Base-by-base conservation (phyloP, 2,329 filamentous ascomycete species). In the Lasiodiplodia theobromae region DNA sequence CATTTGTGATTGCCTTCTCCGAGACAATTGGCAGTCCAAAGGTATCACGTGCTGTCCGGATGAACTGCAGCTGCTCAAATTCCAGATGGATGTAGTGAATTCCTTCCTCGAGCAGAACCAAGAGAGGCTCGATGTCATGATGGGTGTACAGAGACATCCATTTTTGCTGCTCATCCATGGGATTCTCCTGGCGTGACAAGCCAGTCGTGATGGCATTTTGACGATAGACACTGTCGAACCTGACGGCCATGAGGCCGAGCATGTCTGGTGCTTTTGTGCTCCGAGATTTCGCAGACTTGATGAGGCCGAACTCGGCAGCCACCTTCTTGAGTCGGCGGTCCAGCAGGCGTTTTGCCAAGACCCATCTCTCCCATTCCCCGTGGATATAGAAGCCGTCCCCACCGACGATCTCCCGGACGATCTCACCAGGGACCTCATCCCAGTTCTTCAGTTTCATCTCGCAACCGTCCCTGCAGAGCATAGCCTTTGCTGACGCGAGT, bases 81-180 rank as follows among this genome's bases (percentile, higher is more conserved):
- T 86, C 83, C 72, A 88, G 81, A 73, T 88, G 86, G 3, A 87
- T 80, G 75, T 88, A 88, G 72, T 88, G 86, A 10, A 88, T 87
- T 0, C 86, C 86, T 75, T 87, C 85, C 68, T 88, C 86, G 4
- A 88, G 77, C 2, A 88, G 76, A 0, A 87, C 85, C 8, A 87
- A 76, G 5, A 88, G 77, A 11, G 86, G 85, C 71, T 86, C 85
- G 53, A 88, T 81, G 52, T 88, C 86, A 0, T 83, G 81, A 53
- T 83, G 79, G 0, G 85, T 86, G 73, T 88, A 88, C 3, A 86
- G 76, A 6, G 81, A 76, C 37, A 86, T 75, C 82, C 85, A 88
- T 2, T 79, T 77, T 51, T 82, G 78, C 66, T 86, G 80, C 3
- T 76, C 78, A 58, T 86, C 83, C 0, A 83, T 80, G 2, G 47